Conservation (phyloP, 176 grass and related monocot genomes). For the Eragrostis curvula region DNA sequence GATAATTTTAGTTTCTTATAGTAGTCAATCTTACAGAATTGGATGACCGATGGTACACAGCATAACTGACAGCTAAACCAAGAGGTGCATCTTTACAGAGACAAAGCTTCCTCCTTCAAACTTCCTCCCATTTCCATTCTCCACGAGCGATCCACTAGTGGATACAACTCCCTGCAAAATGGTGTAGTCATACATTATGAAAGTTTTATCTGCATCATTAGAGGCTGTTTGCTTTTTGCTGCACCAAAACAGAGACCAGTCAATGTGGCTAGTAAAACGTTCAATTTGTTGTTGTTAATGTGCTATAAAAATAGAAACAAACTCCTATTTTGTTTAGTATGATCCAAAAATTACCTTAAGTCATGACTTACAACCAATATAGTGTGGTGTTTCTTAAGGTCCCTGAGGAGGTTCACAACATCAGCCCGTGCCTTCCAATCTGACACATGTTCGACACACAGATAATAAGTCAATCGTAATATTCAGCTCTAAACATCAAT, state of each 20-base stretch:
- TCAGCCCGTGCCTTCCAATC: slow-evolving; percentile 94
- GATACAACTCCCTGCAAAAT: slow-evolving; percentile 72
- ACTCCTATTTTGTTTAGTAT: not conserved
- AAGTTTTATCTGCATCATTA: not conserved
- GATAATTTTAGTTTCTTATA: not conserved
- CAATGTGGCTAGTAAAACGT: slow-evolving; percentile 1
- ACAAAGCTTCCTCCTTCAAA: slow-evolving; percentile 73
- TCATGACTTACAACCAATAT: slow-evolving; percentile 91
- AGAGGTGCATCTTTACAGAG: slow-evolving; percentile 35
- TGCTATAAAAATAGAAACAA: not conserved
- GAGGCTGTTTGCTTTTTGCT: slow-evolving; percentile 7
- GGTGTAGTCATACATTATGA: slow-evolving; percentile 23
- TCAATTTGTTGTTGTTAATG: not conserved
- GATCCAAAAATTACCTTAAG: slow-evolving; percentile 64
- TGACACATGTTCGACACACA: slow-evolving; percentile 5
- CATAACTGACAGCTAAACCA: not conserved
- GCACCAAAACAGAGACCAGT: not conserved
- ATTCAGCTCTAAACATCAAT: not conserved
- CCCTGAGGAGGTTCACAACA: slow-evolving; percentile 85
- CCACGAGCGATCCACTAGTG: slow-evolving; percentile 81
- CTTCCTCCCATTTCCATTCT: slow-evolving; percentile 80
- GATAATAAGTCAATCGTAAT: not conserved
- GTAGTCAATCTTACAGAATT: not conserved
- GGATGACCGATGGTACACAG: not conserved
- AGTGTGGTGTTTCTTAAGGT: slow-evolving; percentile 70